Percentiles rank a stretch among this genome's conserved stretches.
These are phyloP conservation scores for Starmerella stellata DNA, from an alignment of 805 yeast species.

Conservation along the genomic window DNA sequence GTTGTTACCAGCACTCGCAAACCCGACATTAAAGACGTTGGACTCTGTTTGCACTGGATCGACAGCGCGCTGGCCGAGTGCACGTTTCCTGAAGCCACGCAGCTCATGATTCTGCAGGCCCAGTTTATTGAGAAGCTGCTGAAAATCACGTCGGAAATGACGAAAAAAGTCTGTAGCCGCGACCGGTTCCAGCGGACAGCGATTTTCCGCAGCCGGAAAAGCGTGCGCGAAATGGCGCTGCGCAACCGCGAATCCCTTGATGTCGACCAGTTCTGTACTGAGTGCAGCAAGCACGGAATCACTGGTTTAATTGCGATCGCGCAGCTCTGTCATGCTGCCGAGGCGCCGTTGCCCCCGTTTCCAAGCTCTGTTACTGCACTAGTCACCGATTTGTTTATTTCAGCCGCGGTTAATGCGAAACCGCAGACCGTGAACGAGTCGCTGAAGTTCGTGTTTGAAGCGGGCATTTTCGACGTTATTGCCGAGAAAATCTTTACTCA, in stretches of 20 bases:
- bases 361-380: neutral
- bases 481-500: conserved; percentile 19
- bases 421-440: conserved; percentile 4
- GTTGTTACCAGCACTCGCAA: neutral
- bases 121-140: neutral
- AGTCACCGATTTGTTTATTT: conserved; percentile 16
- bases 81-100: neutral
- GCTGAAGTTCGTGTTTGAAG: conserved; percentile 30
- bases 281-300: neutral
- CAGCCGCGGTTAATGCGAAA: conserved; percentile 21
- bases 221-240: neutral
- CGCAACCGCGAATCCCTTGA: neutral
- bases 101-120: conserved; percentile 4
- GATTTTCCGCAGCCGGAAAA: conserved; percentile 1
- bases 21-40: conserved; percentile 4
- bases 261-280: neutral
- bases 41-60: conserved; percentile 7
- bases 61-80: neutral
- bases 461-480: conserved; percentile 3
- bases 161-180: neutral
- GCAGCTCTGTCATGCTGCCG: neutral
- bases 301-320: neutral
- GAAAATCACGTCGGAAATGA: neutral
- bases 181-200: neutral
- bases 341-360: neutral